Evolutionary conservation across 1,139 yeast genomes (phyloP).

Genomic region (Blastobotrys raffinosifermentans): DNA sequence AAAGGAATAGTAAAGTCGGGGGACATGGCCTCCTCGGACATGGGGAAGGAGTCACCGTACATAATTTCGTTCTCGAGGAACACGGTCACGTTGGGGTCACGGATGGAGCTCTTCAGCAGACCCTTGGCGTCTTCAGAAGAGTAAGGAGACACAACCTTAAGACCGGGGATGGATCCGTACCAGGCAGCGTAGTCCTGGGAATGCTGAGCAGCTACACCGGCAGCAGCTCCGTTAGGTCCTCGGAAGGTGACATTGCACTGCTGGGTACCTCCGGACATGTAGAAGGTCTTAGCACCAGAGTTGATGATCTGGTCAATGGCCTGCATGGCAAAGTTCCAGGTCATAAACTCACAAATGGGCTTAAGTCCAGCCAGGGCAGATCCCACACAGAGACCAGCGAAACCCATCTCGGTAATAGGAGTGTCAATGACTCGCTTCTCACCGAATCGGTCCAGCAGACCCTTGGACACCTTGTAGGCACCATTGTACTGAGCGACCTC

Average conservation of each 20-base stretch:
- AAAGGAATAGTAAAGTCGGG: slow-evolving; percentile 89
- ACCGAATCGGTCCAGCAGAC: slow-evolving; percentile 92
- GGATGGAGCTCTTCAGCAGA: slow-evolving; percentile 87
- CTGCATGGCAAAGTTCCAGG: slow-evolving; percentile 99
- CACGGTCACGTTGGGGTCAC: slow-evolving; percentile 98
- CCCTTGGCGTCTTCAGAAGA: slow-evolving; percentile 97
- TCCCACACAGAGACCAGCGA: slow-evolving; percentile 96
- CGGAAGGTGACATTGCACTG: slow-evolving; percentile 96
- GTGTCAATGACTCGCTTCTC: slow-evolving; percentile 95
- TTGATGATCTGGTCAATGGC: slow-evolving; percentile 96
- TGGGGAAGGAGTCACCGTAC: slow-evolving; percentile 87
- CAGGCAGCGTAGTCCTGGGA: slow-evolving; percentile 97
- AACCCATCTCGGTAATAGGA: slow-evolving; percentile 99
- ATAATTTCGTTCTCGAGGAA: slow-evolving; percentile 93
- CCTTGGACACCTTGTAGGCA: slow-evolving; percentile 96
- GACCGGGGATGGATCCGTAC: slow-evolving; percentile 98
- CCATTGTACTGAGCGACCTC: slow-evolving; percentile 99
- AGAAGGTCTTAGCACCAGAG: slow-evolving; percentile 97
- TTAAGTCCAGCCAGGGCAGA: slow-evolving; percentile 95
- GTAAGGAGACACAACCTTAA: slow-evolving; percentile 93
- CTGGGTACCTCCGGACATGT: slow-evolving; percentile 99
- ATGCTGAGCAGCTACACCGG: slow-evolving; percentile 99
- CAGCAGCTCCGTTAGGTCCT: slow-evolving; percentile 99
- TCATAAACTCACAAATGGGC: slow-evolving; percentile 98
- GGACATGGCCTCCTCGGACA: slow-evolving; percentile 82